Base-by-base conservation (phyloP, 139 green algal species). In the Asterochloris sp. region DNA sequence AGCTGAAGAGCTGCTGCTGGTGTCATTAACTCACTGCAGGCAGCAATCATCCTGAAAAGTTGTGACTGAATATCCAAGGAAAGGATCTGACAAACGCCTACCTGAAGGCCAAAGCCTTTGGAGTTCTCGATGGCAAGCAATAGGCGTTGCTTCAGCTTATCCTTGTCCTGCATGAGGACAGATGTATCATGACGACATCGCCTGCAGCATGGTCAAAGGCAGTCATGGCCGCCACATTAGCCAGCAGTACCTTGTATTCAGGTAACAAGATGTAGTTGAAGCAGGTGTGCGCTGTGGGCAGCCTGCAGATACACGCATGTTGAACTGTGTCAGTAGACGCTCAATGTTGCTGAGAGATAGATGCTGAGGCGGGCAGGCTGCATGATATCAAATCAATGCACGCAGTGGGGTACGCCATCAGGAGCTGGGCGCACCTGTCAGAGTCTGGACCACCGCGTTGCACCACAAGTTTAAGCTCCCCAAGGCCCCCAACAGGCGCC, bases 191-290 rank as follows among this genome's bases (percentile, higher is more conserved):
- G 38, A 54, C 38, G 38, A 54, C 38, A 6, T 54, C 38, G 38
- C 38, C 38, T 54, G 38, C 38, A 69, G 88, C 87, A 76, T 88
- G 85, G 11, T 82, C 76, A 23, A 87, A 77, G 17, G 87, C 87
- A 0, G 71, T 80, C 12, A 86, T 73, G 73, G 38, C 38, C 6
- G 38, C 38, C 38, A 54, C 38, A 54, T 54, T 6, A 54, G 38
- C 38, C 38, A 54, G 38, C 38, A 54, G 6, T 54, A 54, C 38
- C 38, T 54, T 54, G 76, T 95, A 95, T 74, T 93, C 87, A 0
- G 92, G 91, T 73, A 95, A 81, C 78, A 95, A 79, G 67, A 95
- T 82, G n/a, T 84, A 64, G 80, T 96, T 95, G 88, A 95, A 96
- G 89, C 92, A 96, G 61, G 92, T 96, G 88, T 94, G 92, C 6